A percentile compares a stretch with the other conserved stretches of the same genome.
phyloP scores from a whole-genome alignment of 169 alveolate genomes.

The Eimeria brunetti region DNA sequence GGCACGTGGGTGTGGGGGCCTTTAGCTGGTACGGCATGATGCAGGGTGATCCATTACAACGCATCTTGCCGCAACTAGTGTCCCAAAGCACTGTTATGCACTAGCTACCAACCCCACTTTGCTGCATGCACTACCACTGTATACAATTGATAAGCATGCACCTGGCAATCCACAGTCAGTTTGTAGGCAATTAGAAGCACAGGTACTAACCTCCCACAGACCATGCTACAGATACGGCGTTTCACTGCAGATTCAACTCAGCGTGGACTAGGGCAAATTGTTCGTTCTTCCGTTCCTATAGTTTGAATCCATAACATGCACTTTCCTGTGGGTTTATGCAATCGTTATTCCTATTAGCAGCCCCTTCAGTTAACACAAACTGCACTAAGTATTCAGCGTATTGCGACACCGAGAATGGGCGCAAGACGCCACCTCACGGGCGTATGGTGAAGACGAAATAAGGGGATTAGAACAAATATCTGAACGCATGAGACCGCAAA shows the following conservation, averaged over 20 bases:
- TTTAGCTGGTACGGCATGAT: neutral
- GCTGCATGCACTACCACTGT: neutral
- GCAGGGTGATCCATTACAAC: no score
- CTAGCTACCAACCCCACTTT: neutral
- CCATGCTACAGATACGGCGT: no score
- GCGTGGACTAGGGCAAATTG: neutral
- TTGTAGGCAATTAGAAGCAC: neutral
- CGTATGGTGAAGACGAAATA: neutral
- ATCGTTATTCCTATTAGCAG: neutral
- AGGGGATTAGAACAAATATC: neutral
- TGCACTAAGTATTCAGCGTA: neutral
- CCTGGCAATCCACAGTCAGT: neutral
- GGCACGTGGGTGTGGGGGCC: neutral
- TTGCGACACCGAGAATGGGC: neutral
- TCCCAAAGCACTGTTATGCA: neutral
- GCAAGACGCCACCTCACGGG: neutral
- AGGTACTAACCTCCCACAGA: neutral
- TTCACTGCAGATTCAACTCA: neutral
- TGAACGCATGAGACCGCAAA: neutral
- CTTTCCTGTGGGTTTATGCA: neutral
- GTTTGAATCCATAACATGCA: neutral
- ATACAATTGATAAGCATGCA: neutral
- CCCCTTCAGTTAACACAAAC: neutral
- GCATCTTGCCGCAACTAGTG: neutral
- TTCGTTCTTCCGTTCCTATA: neutral